Evolutionary conservation across 805 yeast species (phyloP).

Genomic region (Metschnikowia proteae): DNA sequence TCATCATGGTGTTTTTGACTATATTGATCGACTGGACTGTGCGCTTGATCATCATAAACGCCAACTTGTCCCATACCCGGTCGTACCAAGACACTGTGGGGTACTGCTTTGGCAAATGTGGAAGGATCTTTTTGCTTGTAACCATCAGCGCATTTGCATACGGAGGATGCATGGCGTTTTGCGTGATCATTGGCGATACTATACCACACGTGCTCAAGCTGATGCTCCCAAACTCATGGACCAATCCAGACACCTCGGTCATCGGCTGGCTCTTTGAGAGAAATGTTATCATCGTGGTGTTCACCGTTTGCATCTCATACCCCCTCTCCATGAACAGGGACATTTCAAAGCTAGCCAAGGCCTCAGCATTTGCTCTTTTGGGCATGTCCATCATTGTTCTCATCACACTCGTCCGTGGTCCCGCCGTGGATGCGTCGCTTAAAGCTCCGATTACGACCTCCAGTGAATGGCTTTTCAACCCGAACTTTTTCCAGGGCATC

Average conservation of each 20-base stretch:
- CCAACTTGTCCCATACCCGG: slow-evolving; percentile 69
- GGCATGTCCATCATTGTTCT: slow-evolving; percentile 79
- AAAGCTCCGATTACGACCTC: slow-evolving; percentile 46
- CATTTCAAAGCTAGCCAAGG: slow-evolving; percentile 81
- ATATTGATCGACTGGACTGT: slow-evolving; percentile 84
- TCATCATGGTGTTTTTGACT: slow-evolving; percentile 59
- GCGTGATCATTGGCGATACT: slow-evolving; percentile 92
- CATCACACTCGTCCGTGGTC: slow-evolving; percentile 73
- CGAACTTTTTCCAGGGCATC: slow-evolving; percentile 77
- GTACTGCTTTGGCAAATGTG: slow-evolving; percentile 71
- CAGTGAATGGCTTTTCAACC: slow-evolving; percentile 49
- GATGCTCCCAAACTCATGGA: slow-evolving; percentile 48
- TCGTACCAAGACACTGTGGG: slow-evolving; percentile 85
- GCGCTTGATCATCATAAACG: slow-evolving; percentile 73
- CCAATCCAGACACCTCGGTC: slow-evolving; percentile 22
- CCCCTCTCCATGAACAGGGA: slow-evolving; percentile 80
- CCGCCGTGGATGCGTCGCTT: slow-evolving; percentile 45
- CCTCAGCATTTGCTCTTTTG: slow-evolving; percentile 78
- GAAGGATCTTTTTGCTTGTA: slow-evolving; percentile 61
- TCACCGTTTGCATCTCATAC: slow-evolving; percentile 69
- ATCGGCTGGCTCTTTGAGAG: slow-evolving; percentile 58
- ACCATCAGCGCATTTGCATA: slow-evolving; percentile 88
- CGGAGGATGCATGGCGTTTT: slow-evolving; percentile 92
- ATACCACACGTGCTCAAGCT: slow-evolving; percentile 83
- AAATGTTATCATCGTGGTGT: slow-evolving; percentile 64